These are phyloP conservation scores for Cytospora paraplurivora DNA, from an alignment of 2,329 filamentous ascomycete species.

Conservation along the genomic window DNA sequence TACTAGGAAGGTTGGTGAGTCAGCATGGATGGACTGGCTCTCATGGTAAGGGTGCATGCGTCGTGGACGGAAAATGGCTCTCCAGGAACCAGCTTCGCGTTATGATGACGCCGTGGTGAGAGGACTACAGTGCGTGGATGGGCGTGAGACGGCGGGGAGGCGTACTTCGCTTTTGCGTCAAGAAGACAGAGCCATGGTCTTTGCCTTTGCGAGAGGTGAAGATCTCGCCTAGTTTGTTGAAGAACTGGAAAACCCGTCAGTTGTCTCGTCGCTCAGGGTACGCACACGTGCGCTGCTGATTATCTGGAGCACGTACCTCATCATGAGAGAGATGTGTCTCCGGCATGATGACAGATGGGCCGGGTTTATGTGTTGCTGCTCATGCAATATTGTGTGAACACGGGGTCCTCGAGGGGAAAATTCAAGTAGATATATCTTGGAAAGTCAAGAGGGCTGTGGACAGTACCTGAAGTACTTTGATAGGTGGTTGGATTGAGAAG, in stretches of 20 bases:
- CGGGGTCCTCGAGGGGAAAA: neutral
- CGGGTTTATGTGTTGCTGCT: neutral
- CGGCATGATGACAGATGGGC: conserved; percentile 33
- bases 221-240: conserved; percentile 66
- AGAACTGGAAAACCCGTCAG: conserved; percentile 62
- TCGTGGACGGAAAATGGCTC: too few relatives aligned
- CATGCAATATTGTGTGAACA: neutral
- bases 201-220: conserved; percentile 68
- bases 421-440: neutral
- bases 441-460: neutral
- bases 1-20: conserved; percentile 39
- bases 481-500: neutral
- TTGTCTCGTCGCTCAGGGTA: neutral
- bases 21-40: neutral
- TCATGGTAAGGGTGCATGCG: neutral
- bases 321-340: conserved; percentile 41
- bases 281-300: neutral
- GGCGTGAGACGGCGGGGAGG: conserved; percentile 18
- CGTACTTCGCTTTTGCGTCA: conserved; percentile 77
- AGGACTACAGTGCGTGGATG: neutral
- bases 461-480: neutral
- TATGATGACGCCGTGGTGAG: neutral
- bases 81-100: neutral
- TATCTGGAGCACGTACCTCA: conserved; percentile 39
- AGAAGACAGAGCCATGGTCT: conserved; percentile 71